Percentiles rank a stretch among this genome's conserved stretches.
These are phyloP conservation scores for Malassezia vespertilionis DNA, from an alignment of 1,284 basidiomycete genomes.

Conservation along the genomic window DNA sequence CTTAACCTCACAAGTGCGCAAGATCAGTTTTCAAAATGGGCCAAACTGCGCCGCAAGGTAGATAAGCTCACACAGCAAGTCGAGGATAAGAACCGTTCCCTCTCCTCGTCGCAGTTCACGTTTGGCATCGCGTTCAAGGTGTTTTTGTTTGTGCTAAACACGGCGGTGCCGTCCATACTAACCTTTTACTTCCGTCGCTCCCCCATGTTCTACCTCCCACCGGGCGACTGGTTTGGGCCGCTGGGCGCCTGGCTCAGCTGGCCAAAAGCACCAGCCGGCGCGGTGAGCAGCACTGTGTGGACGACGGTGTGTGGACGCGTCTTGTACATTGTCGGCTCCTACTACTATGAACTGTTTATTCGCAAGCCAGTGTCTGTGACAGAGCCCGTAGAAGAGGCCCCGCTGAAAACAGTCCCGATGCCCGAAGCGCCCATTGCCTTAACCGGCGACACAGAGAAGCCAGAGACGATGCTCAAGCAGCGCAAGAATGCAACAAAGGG, in stretches of 20 bases:
- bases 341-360: slow-evolving; percentile 11
- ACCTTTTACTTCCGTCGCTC: slow-evolving; percentile 41
- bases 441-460: no score
- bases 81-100: slow-evolving; percentile 61
- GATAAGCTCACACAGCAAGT: slow-evolving; percentile 87
- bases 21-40: slow-evolving; percentile 98
- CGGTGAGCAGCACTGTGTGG: slow-evolving; percentile 19
- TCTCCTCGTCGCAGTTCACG: slow-evolving; percentile 21
- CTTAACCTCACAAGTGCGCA: slow-evolving; percentile 81
- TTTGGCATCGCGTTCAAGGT: slow-evolving; percentile 32
- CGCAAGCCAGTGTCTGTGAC: neutral
- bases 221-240: slow-evolving; percentile 35
- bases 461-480: neutral
- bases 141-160: slow-evolving; percentile 35
- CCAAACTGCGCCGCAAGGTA: slow-evolving; percentile 74
- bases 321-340: slow-evolving; percentile 12
- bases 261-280: slow-evolving; percentile 29
- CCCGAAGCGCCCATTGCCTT: neutral
- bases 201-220: slow-evolving; percentile 45
- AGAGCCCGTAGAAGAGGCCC: neutral
- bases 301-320: slow-evolving; percentile 17
- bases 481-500: neutral
- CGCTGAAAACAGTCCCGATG: neutral
- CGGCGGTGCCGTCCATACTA: slow-evolving; percentile 31
- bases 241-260: slow-evolving; percentile 30